A percentile compares a stretch with the other conserved stretches of the same genome.
These are phyloP conservation scores for Arthrobotrys conoides DNA, from an alignment of 2,329 filamentous ascomycete species.

Conservation along the genomic window DNA sequence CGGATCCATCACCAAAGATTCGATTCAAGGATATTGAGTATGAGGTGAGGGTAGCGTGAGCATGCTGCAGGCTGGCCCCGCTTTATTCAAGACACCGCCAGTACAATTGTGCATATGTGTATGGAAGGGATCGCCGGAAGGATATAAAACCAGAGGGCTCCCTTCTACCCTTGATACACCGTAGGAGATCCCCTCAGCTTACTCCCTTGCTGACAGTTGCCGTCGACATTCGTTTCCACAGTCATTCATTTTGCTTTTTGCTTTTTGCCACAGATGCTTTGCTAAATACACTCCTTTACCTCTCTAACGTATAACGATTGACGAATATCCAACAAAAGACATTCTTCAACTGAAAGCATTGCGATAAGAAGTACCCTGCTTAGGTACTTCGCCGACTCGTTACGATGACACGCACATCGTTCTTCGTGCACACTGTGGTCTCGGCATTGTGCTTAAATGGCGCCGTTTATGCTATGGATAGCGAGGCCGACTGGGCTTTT, in stretches of 20 bases:
- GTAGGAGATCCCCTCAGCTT: constrained; percentile 28
- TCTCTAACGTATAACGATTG: constrained; percentile 7
- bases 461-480: constrained; percentile 21
- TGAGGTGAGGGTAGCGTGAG: constrained; percentile 31
- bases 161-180: constrained; percentile 31
- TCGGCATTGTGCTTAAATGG: constrained; percentile 40
- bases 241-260: constrained; percentile 33
- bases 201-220: constrained; percentile 35
- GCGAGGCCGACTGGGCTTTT: constrained; percentile 23
- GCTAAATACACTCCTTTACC: constrained; percentile 12
- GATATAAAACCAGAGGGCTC: constrained; percentile 44
- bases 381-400: constrained; percentile 26
- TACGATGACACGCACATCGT: constrained; percentile 50
- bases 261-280: constrained; percentile 23
- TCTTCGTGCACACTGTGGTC: constrained; percentile 14
- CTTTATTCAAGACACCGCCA: constrained; percentile 20
- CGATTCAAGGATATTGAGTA: constrained; percentile 26
- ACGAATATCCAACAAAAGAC: not conserved
- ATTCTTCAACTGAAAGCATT: constrained; percentile 33
- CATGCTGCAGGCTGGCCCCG: constrained; percentile 26
- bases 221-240: constrained; percentile 36
- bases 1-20: constrained; percentile 19
- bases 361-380: constrained; percentile 18
- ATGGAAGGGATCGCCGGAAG: constrained; percentile 24
- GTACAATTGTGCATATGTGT: constrained; percentile 5